These are phyloP conservation scores for Microstroma glucosiphilum DNA, from an alignment of 1,284 basidiomycete genomes.

Conservation along the genomic window DNA sequence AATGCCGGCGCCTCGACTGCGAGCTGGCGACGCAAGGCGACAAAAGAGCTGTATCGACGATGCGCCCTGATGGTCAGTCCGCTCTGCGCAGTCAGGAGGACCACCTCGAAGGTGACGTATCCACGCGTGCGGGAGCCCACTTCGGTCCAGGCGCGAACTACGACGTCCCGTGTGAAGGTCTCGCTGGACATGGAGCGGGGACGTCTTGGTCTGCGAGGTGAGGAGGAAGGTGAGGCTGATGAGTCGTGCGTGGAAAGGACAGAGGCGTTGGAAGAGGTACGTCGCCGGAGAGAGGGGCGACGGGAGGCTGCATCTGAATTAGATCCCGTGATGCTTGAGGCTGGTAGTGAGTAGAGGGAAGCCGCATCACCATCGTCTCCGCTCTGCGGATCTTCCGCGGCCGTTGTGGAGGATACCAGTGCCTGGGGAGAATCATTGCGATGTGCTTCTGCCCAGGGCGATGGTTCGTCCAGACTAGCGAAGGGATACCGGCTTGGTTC, in stretches of 20 bases:
- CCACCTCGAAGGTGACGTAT: conserved; percentile 2
- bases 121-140: neutral
- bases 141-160: conserved; percentile 2
- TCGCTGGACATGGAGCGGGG: neutral
- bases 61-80: conserved; percentile 5
- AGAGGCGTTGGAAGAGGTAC: neutral
- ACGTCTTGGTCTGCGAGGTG: neutral
- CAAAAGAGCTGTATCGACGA: neutral
- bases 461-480: neutral
- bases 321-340: neutral
- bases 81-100: neutral
- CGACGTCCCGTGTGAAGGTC: conserved; percentile 1
- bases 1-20: neutral
- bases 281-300: neutral
- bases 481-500: neutral
- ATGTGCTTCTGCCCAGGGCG: neutral
- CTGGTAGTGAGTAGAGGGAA: neutral
- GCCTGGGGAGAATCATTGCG: neutral
- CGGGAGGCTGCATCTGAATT: neutral
- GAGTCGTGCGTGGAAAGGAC: neutral
- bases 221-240: neutral
- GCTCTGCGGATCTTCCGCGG: neutral
- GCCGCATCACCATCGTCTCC: neutral
- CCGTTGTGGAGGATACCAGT: neutral
- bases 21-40: neutral